Conservation (phyloP, 148 eudicot species). For the Rhododendron griersonianum region DNA sequence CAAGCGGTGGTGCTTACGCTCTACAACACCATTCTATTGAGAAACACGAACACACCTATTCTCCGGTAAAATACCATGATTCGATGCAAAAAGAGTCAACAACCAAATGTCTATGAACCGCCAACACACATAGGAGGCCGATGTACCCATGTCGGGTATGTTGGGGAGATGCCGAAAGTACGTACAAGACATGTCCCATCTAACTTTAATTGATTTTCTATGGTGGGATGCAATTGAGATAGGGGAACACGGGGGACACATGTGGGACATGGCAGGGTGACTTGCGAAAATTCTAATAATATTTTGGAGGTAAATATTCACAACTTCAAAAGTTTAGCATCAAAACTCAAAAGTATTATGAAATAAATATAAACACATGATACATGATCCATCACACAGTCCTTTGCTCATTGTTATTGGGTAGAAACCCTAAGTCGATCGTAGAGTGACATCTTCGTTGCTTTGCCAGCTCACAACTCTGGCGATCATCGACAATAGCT, state of each 20-base stretch:
- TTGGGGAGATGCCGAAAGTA: not conserved
- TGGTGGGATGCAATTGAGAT: not conserved
- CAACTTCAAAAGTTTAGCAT: not conserved
- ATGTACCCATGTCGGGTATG: not conserved
- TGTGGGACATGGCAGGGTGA: not conserved
- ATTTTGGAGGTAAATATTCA: not conserved
- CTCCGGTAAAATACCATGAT: not conserved
- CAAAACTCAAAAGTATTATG: not conserved
- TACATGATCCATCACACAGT: not conserved
- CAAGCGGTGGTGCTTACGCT: not conserved
- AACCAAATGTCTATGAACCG: not conserved
- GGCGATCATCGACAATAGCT: not conserved
- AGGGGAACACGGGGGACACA: not conserved
- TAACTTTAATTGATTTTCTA: not conserved
- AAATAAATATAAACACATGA: not conserved
- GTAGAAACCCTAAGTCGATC: not conserved
- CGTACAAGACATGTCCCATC: not conserved
- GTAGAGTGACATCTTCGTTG: not conserved
- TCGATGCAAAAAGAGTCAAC: not conserved
- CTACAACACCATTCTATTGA: not conserved
- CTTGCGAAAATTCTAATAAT: not conserved
- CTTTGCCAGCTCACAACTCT: not conserved
- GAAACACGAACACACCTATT: not conserved
- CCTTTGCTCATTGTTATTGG: not conserved
- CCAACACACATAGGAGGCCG: not conserved